Conservation (phyloP, 768 basidiomycete species). For the Austroboletus festivus region DNA sequence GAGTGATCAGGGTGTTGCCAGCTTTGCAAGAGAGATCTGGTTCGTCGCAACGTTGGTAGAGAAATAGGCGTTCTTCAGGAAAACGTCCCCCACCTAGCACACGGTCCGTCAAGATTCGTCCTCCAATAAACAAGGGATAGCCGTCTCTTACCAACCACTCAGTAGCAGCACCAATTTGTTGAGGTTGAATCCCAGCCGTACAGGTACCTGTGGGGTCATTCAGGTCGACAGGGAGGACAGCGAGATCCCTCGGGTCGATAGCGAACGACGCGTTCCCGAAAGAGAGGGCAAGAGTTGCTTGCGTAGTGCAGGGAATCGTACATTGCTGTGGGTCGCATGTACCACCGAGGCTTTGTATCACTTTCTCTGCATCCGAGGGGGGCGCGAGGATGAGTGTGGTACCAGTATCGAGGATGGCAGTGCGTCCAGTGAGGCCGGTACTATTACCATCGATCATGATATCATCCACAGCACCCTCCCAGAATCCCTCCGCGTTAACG, state of each 20-base stretch:
- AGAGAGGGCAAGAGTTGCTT: conserved; percentile 48
- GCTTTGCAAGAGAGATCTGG: conserved; percentile 56
- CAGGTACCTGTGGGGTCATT: conserved; percentile 60
- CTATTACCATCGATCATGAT: conserved; percentile 57
- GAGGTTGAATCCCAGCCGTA: conserved; percentile 64
- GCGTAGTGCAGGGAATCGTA: conserved; percentile 65
- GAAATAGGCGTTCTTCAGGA: conserved; percentile 76
- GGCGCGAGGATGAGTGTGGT: conserved; percentile 45
- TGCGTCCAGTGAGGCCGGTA: conserved; percentile 54
- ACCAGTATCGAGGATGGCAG: conserved; percentile 61
- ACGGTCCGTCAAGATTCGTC: neutral
- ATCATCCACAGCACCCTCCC: conserved; percentile 67
- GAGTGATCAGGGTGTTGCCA: conserved; percentile 32
- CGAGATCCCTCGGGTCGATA: conserved; percentile 66
- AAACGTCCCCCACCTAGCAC: conserved; percentile 64
- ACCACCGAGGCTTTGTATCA: conserved; percentile 62
- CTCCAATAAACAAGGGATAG: neutral
- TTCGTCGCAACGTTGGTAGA: conserved; percentile 60
- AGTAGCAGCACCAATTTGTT: conserved; percentile 52
- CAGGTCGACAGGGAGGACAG: conserved; percentile 50
- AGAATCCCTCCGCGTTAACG: conserved; percentile 69
- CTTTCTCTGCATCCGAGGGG: conserved; percentile 46
- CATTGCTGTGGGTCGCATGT: conserved; percentile 46
- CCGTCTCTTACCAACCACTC: conserved; percentile 63
- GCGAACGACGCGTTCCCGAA: conserved; percentile 58